Percentiles rank a stretch among this genome's conserved stretches.
phyloP scores from a whole-genome alignment of 1,284 basidiomycete species.

The Volvariella volvacea region DNA sequence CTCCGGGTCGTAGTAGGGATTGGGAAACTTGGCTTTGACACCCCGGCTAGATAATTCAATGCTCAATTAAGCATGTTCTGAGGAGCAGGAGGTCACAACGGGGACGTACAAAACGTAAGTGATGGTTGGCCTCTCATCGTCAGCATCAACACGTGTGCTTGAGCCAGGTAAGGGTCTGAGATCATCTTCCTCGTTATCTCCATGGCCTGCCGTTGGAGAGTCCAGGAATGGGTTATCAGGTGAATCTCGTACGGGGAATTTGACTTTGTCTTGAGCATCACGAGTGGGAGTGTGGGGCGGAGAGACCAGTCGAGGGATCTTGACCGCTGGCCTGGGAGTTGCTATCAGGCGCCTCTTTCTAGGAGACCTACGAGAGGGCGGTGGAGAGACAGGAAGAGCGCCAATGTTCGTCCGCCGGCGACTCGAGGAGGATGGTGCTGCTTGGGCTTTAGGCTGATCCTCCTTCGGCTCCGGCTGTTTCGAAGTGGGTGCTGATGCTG shows the following conservation, averaged over 20 bases:
- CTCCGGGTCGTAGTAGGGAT: constrained; percentile 41
- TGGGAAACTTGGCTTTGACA: constrained; percentile 38
- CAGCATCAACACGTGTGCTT: constrained; percentile 9
- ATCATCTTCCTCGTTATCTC: constrained; percentile 18
- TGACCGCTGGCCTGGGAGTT: constrained; percentile 4
- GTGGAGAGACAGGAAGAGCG: constrained; percentile 32
- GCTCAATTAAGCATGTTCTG: not conserved
- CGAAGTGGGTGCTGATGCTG: no score
- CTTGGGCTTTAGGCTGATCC: not conserved
- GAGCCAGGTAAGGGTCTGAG: constrained; percentile 12
- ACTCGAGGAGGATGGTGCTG: not conserved
- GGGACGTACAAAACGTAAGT: constrained; percentile 52
- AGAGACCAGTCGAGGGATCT: constrained; percentile 10
- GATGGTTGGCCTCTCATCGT: constrained; percentile 38
- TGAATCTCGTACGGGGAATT: constrained; percentile 25
- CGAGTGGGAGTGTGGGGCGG: constrained; percentile 22
- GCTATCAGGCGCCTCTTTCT: not conserved
- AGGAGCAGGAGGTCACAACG: constrained; percentile 1
- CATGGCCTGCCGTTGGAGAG: no score
- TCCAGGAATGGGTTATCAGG: constrained; percentile 36
- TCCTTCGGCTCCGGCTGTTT: no score
- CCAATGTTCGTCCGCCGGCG: constrained; percentile 9
- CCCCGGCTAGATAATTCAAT: constrained; percentile 38
- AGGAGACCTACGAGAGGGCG: constrained; percentile 31
- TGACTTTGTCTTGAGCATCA: constrained; percentile 11